phyloP scores from a whole-genome alignment of 352 stramenopile species.

The Pythium myriotylum region DNA sequence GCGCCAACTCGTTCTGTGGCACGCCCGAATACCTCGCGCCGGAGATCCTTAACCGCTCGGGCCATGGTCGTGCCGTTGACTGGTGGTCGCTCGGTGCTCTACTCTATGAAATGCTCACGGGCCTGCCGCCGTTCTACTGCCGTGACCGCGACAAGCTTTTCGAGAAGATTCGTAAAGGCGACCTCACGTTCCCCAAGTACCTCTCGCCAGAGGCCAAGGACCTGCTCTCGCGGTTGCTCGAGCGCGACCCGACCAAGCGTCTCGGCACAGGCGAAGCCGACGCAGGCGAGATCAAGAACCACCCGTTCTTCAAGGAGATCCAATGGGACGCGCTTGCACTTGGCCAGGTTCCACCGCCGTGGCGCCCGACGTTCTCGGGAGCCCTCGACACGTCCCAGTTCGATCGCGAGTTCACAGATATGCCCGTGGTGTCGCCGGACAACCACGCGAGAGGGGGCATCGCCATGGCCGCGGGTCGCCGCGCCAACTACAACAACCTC shows the following conservation, averaged over 20 bases:
- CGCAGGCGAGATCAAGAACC: conserved; percentile 80
- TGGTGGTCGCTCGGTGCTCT: conserved; percentile 96
- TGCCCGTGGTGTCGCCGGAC: conserved; percentile 94
- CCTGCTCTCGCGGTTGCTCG: conserved; percentile 91
- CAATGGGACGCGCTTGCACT: conserved; percentile 68
- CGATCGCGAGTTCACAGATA: conserved; percentile 96
- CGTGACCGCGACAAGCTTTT: conserved; percentile 96
- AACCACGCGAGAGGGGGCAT: conserved; percentile 64
- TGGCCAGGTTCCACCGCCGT: conserved; percentile 85
- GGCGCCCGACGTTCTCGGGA: conserved; percentile 91
- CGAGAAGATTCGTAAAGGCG: conserved; percentile 96
- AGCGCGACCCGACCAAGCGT: conserved; percentile 92
- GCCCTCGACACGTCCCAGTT: conserved; percentile 98
- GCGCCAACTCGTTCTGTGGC: conserved; percentile 92
- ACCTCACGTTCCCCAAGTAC: conserved; percentile 96
- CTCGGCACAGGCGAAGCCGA: conserved; percentile 91
- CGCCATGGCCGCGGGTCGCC: conserved; percentile 42
- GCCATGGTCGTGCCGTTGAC: conserved; percentile 97
- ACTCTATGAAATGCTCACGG: conserved; percentile 84
- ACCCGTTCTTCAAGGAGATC: conserved; percentile 82
- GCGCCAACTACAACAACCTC: conserved; percentile 50
- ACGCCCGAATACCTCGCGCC: conserved; percentile 89
- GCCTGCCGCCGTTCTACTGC: conserved; percentile 93
- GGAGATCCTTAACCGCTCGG: conserved; percentile 95
- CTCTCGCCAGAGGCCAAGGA: conserved; percentile 84